A percentile compares a stretch with the other conserved stretches of the same genome.
These are phyloP conservation scores for Oryza glumipatula DNA, from an alignment of 176 grass and related monocot genomes.

Conservation along the genomic window DNA sequence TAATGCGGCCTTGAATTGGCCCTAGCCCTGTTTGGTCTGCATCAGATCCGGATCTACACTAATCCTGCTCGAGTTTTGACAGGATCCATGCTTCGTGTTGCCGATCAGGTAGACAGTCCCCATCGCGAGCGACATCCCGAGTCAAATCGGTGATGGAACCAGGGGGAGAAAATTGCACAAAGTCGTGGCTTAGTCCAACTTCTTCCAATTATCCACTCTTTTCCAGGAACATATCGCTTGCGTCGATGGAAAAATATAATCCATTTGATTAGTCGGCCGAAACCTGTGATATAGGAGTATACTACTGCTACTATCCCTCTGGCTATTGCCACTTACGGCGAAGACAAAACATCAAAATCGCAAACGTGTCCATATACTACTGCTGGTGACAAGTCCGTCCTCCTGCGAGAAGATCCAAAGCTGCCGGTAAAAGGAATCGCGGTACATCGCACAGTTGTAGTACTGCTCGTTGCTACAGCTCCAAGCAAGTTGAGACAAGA, in stretches of 20 bases:
- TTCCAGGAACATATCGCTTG: neutral
- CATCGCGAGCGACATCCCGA: constrained; percentile 39
- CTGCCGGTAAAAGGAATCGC: neutral
- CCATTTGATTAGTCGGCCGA: neutral
- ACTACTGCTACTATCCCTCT: neutral
- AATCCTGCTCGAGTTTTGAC: neutral
- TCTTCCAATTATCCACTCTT: neutral
- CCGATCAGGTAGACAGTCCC: constrained; percentile 42
- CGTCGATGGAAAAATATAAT: no score
- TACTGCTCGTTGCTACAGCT: neutral
- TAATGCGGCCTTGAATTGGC: neutral
- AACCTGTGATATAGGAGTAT: neutral
- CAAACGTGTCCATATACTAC: neutral
- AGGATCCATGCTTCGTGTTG: neutral
- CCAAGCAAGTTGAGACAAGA: neutral
- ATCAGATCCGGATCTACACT: neutral
- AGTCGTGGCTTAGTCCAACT: neutral
- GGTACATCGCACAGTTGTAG: neutral
- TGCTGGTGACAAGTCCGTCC: neutral
- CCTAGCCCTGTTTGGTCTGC: neutral
- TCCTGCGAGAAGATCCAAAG: neutral
- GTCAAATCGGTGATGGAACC: neutral
- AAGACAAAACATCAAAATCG: neutral
- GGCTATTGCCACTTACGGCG: neutral
- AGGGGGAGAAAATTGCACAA: neutral